Base-by-base conservation (phyloP, 139 green algal species). In the Coccomyxa sp. region DNA sequence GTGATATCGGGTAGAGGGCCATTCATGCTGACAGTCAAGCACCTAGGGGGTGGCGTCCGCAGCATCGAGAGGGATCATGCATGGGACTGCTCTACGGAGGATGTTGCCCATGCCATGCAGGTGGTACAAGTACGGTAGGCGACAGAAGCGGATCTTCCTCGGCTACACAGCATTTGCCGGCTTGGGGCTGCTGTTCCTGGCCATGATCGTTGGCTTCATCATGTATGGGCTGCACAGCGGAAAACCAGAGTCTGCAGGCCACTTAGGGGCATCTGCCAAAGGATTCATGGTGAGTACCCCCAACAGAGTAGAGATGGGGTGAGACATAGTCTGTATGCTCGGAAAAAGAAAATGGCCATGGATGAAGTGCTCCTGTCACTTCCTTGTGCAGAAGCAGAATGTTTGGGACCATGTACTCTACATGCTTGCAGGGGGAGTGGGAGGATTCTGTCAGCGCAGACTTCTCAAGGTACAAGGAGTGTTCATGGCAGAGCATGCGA, bases 41-140 rank as follows among this genome's bases (percentile, higher is more conserved):
- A n/a, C n/a, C n/a, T n/a, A n/a, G n/a, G n/a, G n/a, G n/a, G n/a
- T n/a, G n/a, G n/a, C n/a, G n/a, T n/a, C n/a, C n/a, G n/a, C n/a
- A n/a, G n/a, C n/a, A n/a, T n/a, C n/a, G n/a, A n/a, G n/a, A n/a
- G n/a, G n/a, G n/a, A n/a, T n/a, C n/a, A n/a, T n/a, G n/a, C n/a
- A n/a, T n/a, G n/a, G n/a, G n/a, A n/a, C n/a, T n/a, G n/a, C n/a
- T n/a, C n/a, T n/a, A n/a, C n/a, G n/a, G n/a, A n/a, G n/a, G n/a
- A n/a, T n/a, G n/a, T n/a, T n/a, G n/a, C n/a, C n/a, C n/a, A n/a
- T n/a, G n/a, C n/a, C n/a, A n/a, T 64, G 2, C 5, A 64, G 50
- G 84, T 88, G 84, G 84, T 84, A 85, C 69, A 79, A 74, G 6
- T 82, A 81, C 27, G 58, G 70, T 39, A 70, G 73, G 24, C 33